Evolutionary conservation across 2,329 filamentous ascomycete species (phyloP), one percentile per base, ranked within the genome.

Genomic region (Colletotrichum nymphaeae): DNA sequence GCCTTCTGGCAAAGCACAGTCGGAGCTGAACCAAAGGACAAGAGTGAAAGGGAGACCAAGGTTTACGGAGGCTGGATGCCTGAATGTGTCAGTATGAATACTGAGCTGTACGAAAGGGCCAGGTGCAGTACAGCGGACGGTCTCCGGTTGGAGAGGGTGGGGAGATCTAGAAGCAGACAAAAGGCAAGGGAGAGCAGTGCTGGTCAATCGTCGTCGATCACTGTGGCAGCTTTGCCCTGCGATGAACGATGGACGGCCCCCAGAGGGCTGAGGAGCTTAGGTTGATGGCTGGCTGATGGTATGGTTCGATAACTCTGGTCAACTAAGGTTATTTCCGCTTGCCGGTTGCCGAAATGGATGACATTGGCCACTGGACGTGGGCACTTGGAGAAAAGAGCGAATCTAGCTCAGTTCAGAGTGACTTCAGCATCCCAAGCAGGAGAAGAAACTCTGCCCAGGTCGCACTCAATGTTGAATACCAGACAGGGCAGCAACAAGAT

Each of bases 291-390:
- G 60, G 60, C 64, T 28, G 46, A 60, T 56, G 66, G 28, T 60
- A 60, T 64, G 32, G 58, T 70, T 55, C 59, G 55, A 60, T 73
- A 64, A 55, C 62, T 52, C 52, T 55, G 42, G 55, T 70, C 66
- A 64, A 24, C 70, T 57, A 73, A 69, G 60, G 55, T 62, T 65
- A 55, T 62, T 69, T 57, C 49, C 67, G 67, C 56, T 73, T 65
- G 70, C 67, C 70, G 70, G 55, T 42, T 70, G 55, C 70, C 60
- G 70, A 56, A 16, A 55, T 49, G 42, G 42, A 49, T 49, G 42
- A 22, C 42, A 64, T 70, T 59, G 28, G 42, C 49, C 26, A 46
- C 49, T 58, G 37, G 37, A 64, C 56, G 56, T 57, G 60, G 46
- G 58, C 46, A 64, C 60, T 65, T 22, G 28, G 57, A 53, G 6